Base-by-base conservation (phyloP, 2,329 filamentous ascomycete species). In the Domatiomyces globalis region DNA sequence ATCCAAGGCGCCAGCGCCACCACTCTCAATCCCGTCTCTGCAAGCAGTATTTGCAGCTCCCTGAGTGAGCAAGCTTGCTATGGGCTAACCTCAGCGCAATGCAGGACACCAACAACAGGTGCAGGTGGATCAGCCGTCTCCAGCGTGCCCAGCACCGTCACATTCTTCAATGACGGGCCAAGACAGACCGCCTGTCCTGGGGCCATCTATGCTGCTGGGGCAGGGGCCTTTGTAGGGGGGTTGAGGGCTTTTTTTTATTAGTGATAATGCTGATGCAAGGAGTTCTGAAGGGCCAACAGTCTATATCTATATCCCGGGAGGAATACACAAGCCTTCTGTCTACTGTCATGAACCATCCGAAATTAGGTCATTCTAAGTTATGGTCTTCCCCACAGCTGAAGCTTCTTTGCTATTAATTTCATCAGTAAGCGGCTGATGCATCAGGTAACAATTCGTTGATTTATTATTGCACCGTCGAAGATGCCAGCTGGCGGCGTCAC, bases 61-160 rank as follows among this genome's bases (percentile, higher is more conserved):
- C 57, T 73, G 48, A 75, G 73, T 54, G 55, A 58, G 18, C 51
- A 66, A 45, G 74, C 72, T 12, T 77, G 74, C 55, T 73, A 71
- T 56, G 71, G 70, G 27, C 60, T 77, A 42, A 67, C 71, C 48
- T 65, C 73, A 33, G 67, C 63, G 8, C 72, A 74, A 33, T 77
- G 74, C 58, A 62, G 61, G 27, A 60, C 62, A 33, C 68, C 69
- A 58, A 65, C 63, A 18, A 63, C 49, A 33, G 64, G 60, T 15
- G 57, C 55, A 17, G 61, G 60, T 4, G 59, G 54, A 46, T 33
- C 45, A 6, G 48, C 55, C 15, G 48, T 51, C n/a, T 50, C 55
- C 29, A 65, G 63, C 9, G 45, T 47, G 1, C 50, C 54, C 5
- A 46, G 49, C 6, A 25, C 22, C 22, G 22, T 25, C 22, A 56